Evolutionary conservation across 441 rosid species (phyloP).

Genomic region (Erodium moschatum): DNA sequence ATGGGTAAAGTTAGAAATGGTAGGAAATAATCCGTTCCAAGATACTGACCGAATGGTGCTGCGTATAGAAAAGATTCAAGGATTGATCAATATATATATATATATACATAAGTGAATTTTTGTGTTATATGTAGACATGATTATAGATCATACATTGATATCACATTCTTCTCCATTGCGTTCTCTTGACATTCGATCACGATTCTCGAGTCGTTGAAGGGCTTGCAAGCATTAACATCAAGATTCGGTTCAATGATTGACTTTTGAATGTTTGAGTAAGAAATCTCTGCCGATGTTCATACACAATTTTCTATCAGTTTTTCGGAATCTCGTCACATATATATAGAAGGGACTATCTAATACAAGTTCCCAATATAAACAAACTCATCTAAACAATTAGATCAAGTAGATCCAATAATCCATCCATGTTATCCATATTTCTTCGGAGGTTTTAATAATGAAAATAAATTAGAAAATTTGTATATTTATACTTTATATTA

Average conservation of each 20-base stretch:
- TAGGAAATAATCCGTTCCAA: background rate
- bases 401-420: too few species aligned
- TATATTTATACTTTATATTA: too few species aligned
- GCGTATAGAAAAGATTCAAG: background rate
- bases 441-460: too few species aligned
- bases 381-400: too few species aligned
- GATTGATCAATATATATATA: background rate
- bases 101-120: background rate
- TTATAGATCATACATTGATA: background rate
- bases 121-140: background rate
- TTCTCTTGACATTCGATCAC: background rate
- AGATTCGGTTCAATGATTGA: background rate
- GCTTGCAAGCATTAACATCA: background rate
- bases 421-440: too few species aligned
- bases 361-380: too few species aligned
- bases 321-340: too few species aligned
- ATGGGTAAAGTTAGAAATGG: background rate
- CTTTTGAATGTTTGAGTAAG: background rate
- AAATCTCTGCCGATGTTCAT: background rate
- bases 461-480: too few species aligned
- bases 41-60: background rate
- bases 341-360: too few species aligned
- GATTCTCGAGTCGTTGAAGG: background rate
- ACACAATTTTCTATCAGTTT: too few species aligned
- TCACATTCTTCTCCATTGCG: background rate